A percentile compares a stretch with the other conserved stretches of the same genome.
These are phyloP conservation scores for Mycena rebaudengoi DNA, from an alignment of 768 basidiomycete genomes.

Conservation along the genomic window DNA sequence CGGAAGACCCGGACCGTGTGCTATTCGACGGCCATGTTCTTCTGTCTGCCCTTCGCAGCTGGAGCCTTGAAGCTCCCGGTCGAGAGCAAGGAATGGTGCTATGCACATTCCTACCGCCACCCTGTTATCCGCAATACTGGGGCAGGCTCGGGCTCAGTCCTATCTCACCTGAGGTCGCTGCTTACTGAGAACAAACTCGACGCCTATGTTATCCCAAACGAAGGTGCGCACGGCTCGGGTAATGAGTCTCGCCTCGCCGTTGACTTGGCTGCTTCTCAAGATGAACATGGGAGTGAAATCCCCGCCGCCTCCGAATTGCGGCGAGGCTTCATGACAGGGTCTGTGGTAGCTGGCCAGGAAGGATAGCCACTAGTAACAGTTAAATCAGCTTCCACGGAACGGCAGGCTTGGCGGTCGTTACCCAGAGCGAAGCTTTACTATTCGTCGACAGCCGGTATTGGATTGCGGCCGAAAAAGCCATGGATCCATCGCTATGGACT, in stretches of 20 bases:
- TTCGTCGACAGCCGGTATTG: slow-evolving; percentile 68
- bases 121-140: slow-evolving; percentile 7
- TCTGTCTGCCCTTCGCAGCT: slow-evolving; percentile 19
- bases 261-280: no score
- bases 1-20: no score
- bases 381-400: slow-evolving; percentile 62
- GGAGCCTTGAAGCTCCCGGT: neutral
- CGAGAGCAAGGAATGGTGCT: neutral
- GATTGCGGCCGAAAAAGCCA: slow-evolving; percentile 59
- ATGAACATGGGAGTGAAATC: slow-evolving; percentile 67
- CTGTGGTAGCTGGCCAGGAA: slow-evolving; percentile 23
- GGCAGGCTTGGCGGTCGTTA: slow-evolving; percentile 62
- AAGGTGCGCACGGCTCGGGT: no score
- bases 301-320: slow-evolving; percentile 61
- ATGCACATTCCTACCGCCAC: slow-evolving; percentile 19
- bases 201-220: slow-evolving; percentile 52
- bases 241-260: no score
- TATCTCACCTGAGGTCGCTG: slow-evolving; percentile 14
- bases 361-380: neutral
- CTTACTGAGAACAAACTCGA: slow-evolving; percentile 28
- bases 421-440: slow-evolving; percentile 58
- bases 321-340: slow-evolving; percentile 65
- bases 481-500: slow-evolving; percentile 42
- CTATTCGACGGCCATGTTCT: slow-evolving; percentile 16
- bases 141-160: slow-evolving; percentile 17